Conservation (phyloP, 2,329 filamentous ascomycete genomes). For the Trichoderma simmonsii region DNA sequence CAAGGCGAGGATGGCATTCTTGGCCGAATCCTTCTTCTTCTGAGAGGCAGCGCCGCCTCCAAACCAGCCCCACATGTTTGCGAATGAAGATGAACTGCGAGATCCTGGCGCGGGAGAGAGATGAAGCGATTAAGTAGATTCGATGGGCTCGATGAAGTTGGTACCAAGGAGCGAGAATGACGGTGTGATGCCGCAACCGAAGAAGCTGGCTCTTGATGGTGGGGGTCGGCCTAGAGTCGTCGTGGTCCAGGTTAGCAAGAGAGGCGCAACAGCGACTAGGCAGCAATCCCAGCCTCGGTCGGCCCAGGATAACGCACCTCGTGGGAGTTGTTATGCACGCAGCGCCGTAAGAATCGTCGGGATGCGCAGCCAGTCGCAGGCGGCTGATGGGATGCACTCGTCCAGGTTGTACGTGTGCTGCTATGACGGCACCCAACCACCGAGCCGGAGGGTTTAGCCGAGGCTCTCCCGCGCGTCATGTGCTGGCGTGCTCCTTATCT, state of each 20-base stretch:
- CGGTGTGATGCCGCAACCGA: slow-evolving; percentile 18
- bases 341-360: slow-evolving; percentile 1
- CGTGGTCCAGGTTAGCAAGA: background rate
- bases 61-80: slow-evolving; percentile 80
- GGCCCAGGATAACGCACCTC: background rate
- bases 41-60: slow-evolving; percentile 70
- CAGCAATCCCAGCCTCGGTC: background rate
- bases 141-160: background rate
- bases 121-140: background rate
- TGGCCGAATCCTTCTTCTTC: slow-evolving; percentile 89
- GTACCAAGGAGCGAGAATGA: slow-evolving; percentile 2
- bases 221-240: slow-evolving; percentile 18
- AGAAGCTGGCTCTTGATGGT: slow-evolving; percentile 15
- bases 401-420: slow-evolving; percentile 13
- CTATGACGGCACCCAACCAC: slow-evolving; percentile 19
- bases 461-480: slow-evolving; percentile 17
- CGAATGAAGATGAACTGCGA: slow-evolving; percentile 10
- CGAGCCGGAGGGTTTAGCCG: slow-evolving; percentile 11
- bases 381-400: slow-evolving; percentile 16
- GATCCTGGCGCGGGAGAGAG: background rate
- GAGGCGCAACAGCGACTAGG: slow-evolving; percentile 8
- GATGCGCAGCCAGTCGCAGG: slow-evolving; percentile 18
- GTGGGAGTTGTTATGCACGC: background rate
- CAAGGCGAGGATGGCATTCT: slow-evolving; percentile 90
- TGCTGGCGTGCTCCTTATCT: slow-evolving; percentile 11